These are phyloP conservation scores for Volvariella surrecta DNA, from an alignment of 1,284 basidiomycete species.

Conservation along the genomic window DNA sequence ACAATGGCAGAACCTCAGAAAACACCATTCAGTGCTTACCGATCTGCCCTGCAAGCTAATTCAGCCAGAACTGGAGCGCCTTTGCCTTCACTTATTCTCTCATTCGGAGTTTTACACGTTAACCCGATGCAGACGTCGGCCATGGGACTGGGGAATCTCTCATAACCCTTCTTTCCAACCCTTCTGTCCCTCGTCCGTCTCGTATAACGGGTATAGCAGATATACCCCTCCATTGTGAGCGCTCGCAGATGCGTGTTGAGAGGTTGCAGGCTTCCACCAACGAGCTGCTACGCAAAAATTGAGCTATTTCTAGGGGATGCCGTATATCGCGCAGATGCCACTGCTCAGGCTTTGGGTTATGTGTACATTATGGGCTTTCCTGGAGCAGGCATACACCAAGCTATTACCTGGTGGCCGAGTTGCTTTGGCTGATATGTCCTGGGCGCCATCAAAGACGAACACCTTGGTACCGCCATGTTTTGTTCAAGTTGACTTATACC, in stretches of 20 bases:
- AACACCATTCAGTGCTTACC: no score
- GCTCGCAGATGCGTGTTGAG: constrained; percentile 37
- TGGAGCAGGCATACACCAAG: constrained; percentile 36
- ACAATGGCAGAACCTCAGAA: no score
- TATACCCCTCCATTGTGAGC: constrained; percentile 38
- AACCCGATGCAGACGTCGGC: constrained; percentile 57
- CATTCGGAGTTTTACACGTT: no score
- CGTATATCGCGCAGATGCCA: constrained; percentile 24
- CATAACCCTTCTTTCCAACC: constrained; percentile 36
- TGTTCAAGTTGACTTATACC: constrained; percentile 25
- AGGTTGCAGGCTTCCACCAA: constrained; percentile 10
- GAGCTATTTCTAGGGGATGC: constrained; percentile 41
- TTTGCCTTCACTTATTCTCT: no score
- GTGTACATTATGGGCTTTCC: constrained; percentile 49
- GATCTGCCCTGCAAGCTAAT: no score
- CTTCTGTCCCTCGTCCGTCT: constrained; percentile 37
- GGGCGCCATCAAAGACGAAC: constrained; percentile 22
- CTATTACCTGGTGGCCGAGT: constrained; percentile 45
- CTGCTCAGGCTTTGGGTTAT: constrained; percentile 52
- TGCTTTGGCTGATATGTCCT: constrained; percentile 60
- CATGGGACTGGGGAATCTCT: constrained; percentile 69
- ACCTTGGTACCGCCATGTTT: constrained; percentile 15
- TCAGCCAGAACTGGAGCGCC: no score
- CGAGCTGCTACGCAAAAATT: constrained; percentile 17
- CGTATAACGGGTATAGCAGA: constrained; percentile 55